Evolutionary conservation across 1,284 basidiomycete species (phyloP).

Genomic region (Cutaneotrichosporon daszewskae): DNA sequence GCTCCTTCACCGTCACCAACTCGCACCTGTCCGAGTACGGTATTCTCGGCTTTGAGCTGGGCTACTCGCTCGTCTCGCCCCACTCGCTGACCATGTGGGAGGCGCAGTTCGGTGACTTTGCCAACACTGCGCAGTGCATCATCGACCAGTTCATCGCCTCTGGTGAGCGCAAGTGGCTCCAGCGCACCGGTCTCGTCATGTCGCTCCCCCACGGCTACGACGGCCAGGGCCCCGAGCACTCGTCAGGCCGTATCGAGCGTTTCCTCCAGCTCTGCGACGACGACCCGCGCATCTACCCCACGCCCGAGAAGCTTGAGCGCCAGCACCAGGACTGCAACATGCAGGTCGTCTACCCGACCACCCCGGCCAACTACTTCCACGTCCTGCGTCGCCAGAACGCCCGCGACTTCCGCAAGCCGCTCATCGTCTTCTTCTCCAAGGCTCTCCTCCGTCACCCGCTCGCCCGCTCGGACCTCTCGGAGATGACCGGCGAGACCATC

Average conservation of each 20-base stretch:
- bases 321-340: conserved; percentile 99
- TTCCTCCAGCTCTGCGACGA: conserved; percentile 98
- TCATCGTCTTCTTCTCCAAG: conserved; percentile 96
- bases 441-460: conserved; percentile 86
- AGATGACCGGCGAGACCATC: conserved; percentile 80
- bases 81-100: conserved; percentile 96
- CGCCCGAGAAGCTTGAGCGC: conserved; percentile 80
- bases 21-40: conserved; percentile 96
- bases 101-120: conserved; percentile 98
- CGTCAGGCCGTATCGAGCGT: conserved; percentile 89
- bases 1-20: conserved; percentile 91
- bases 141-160: conserved; percentile 99
- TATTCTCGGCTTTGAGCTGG: conserved; percentile 93
- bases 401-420: conserved; percentile 92
- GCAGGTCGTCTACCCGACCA: conserved; percentile 96
- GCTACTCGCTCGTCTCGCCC: conserved; percentile 96
- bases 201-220: conserved; percentile 96
- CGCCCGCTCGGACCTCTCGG: conserved; percentile 77
- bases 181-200: conserved; percentile 88
- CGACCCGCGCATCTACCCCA: conserved; percentile 87
- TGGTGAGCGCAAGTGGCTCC: conserved; percentile 97
- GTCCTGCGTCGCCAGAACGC: conserved; percentile 90
- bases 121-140: conserved; percentile 94
- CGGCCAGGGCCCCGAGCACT: conserved; percentile 98
- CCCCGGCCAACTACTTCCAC: conserved; percentile 92